Evolutionary conservation across 768 basidiomycete species (phyloP), one percentile per base, ranked within the genome.

Genomic region (Collybiopsis luxurians): DNA sequence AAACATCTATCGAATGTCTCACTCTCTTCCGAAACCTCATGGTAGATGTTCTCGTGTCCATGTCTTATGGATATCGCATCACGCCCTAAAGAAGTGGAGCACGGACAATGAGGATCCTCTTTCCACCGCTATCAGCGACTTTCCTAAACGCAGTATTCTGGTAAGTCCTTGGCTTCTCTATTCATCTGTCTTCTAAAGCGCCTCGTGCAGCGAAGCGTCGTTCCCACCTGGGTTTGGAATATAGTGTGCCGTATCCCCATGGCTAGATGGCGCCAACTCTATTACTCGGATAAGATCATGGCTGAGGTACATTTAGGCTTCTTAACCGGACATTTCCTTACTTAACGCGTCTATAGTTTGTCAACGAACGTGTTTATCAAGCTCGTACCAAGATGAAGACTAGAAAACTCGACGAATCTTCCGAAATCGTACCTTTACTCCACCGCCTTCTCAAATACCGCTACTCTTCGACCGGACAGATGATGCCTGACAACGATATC

Each of bases 241-340:
- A 70, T 89, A 23, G 78, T 90, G 39, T 86, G 82, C 65, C 80
- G 80, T 39, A 83, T 91, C 46, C 89, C 89, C 38, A 84, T 82
- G 65, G 73, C 74, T 36, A 81, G 87, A 57, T 85, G 85, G 83
- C 80, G 78, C 58, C 85, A 85, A 67, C 77, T 90, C 65, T 89
- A 88, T 66, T 81, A 87, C 66, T 90, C 89, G 28, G 89, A 92
- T 70, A 88, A 81, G 67, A 85, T 85, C 58, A 85, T 91, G 80
- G 87, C 87, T 56, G 85, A 90, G 76, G 88, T 86, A 56, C 57
- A 17, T 70, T 42, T 21, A 28, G 1, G 30, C 28, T 48, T 55
- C 27, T 49, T 15, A 7, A 55, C 45, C 23, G 2, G 24, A 19
- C 15, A 23, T 21, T 34, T n/a, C 13, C 30, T 26, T 40, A 49